These are phyloP conservation scores for Colletotrichum chrysophilum DNA, from an alignment of 2,329 filamentous ascomycete genomes.

Conservation along the genomic window DNA sequence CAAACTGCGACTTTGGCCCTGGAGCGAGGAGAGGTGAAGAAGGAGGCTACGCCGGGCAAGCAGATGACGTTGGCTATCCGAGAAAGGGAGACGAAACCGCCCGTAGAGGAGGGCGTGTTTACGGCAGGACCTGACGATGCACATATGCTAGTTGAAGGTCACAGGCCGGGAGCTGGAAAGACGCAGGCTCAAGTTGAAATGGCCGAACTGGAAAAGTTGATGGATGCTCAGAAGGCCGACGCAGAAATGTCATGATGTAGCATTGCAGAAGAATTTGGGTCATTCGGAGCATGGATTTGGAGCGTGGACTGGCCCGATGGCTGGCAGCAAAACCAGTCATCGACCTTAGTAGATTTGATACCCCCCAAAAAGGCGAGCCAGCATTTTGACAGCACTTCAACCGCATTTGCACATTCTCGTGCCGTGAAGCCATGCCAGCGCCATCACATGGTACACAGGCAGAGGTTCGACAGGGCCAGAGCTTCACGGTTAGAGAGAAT, in stretches of 20 bases:
- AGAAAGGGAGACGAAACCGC: conserved; percentile 52
- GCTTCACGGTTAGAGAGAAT: conserved; percentile 2
- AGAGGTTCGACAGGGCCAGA: background rate
- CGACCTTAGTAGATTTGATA: conserved; percentile 6
- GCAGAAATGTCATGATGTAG: background rate
- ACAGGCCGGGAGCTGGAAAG: conserved; percentile 34
- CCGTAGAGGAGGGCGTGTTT: conserved; percentile 22
- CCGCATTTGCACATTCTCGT: background rate
- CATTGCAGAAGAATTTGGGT: background rate
- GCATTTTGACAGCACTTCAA: background rate
- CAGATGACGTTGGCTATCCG: conserved; percentile 54
- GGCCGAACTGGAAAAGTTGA: background rate
- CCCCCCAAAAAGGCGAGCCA: conserved; percentile 9
- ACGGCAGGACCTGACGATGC: conserved; percentile 32
- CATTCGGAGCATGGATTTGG: background rate
- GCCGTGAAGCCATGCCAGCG: background rate
- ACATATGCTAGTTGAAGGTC: conserved; percentile 57
- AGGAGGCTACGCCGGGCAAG: conserved; percentile 20
- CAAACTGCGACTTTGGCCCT: conserved; percentile 51
- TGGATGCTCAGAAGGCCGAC: conserved; percentile 27
- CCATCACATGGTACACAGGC: background rate
- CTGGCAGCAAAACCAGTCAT: background rate
- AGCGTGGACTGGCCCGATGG: background rate
- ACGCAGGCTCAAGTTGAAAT: conserved; percentile 33
- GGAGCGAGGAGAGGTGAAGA: conserved; percentile 48